Evolutionary conservation across 2,329 filamentous ascomycete species (phyloP).

Genomic region (Tricladium varicosporioides): DNA sequence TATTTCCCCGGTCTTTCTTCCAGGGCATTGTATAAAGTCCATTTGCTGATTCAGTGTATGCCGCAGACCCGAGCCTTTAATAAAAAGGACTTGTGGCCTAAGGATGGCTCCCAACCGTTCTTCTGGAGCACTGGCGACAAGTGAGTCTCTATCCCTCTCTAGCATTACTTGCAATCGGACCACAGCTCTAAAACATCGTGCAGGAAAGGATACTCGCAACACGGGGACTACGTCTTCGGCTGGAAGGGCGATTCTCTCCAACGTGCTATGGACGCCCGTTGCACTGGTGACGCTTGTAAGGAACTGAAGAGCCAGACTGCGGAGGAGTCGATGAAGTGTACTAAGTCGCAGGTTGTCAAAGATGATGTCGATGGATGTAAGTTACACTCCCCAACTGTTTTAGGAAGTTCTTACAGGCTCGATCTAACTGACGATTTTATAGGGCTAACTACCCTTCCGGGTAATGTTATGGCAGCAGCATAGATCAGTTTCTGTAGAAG

Average conservation of each 20-base stretch:
- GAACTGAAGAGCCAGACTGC: constrained; percentile 8
- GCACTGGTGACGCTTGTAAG: constrained; percentile 4
- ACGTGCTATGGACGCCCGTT: constrained; percentile 44
- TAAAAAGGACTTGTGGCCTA: constrained; percentile 35
- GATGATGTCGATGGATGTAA: constrained; percentile 14
- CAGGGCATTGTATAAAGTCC: not conserved
- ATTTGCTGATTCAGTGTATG: not conserved
- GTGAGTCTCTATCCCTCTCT: constrained; percentile 11
- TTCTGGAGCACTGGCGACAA: constrained; percentile 43
- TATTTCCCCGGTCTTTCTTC: constrained; percentile 2
- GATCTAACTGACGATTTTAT: not conserved
- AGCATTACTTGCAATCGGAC: not conserved
- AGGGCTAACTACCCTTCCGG: constrained; percentile 2
- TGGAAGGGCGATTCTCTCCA: constrained; percentile 50
- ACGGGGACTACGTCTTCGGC: constrained; percentile 52
- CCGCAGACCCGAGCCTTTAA: constrained; percentile 9
- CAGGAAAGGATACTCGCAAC: constrained; percentile 44
- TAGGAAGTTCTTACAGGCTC: not conserved
- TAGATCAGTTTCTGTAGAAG: constrained; percentile 1
- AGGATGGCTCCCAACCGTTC: constrained; percentile 43
- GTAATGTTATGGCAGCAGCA: not conserved
- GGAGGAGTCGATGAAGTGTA: constrained; percentile 11
- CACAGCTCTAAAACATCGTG: not conserved
- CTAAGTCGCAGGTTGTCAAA: constrained; percentile 4
- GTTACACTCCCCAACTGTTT: not conserved